phyloP scores from a whole-genome alignment of 148 eudicot genomes.

The Silene uniflora region DNA sequence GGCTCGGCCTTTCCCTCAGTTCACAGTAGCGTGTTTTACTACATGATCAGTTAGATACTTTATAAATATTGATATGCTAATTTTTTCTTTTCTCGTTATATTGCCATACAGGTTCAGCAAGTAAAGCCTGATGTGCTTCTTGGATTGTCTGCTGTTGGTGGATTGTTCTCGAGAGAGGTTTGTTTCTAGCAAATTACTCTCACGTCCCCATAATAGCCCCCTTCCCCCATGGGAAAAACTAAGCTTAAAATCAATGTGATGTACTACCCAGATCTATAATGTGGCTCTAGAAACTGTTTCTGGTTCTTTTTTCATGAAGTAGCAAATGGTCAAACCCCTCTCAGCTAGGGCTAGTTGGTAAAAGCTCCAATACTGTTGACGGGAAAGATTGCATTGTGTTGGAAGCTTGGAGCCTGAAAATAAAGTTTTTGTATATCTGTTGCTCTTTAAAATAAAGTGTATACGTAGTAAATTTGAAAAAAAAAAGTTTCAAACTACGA shows the following conservation, averaged over 20 bases:
- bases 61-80: not conserved
- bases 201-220: not conserved
- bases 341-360: too few relatives aligned
- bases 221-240: not conserved
- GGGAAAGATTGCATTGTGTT: too few relatives aligned
- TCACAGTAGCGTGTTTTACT: not conserved
- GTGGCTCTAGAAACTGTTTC: not conserved
- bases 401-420: too few relatives aligned
- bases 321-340: too few relatives aligned
- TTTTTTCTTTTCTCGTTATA: not conserved
- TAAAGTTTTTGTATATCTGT: too few relatives aligned
- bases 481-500: too few relatives aligned
- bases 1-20: not conserved
- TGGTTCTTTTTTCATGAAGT: not conserved
- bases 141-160: conserved; percentile 96
- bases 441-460: too few relatives aligned
- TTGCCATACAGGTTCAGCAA: conserved; percentile 53
- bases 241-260: not conserved
- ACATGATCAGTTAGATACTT: conserved; percentile 1
- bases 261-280: not conserved
- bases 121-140: conserved; percentile 97
- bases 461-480: too few relatives aligned
- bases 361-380: too few relatives aligned
- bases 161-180: conserved; percentile 88
- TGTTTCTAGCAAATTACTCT: not conserved